Conservation (phyloP, 2,329 filamentous ascomycete species). For the Myriosclerotinia duriaeana region DNA sequence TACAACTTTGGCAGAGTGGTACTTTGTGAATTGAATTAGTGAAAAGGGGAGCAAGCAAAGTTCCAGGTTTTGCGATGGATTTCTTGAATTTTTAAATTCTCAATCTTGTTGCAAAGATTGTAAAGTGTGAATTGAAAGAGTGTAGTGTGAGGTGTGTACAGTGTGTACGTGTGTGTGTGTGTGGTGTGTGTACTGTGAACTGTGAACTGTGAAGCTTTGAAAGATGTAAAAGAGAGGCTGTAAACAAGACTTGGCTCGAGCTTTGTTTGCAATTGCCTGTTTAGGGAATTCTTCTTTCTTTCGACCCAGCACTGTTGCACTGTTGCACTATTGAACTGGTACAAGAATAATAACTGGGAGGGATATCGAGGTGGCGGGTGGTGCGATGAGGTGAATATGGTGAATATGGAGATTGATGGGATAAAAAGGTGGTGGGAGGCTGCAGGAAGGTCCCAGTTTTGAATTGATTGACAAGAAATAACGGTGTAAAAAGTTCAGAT, state of each 20-base stretch:
- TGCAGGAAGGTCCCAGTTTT: conserved; percentile 18
- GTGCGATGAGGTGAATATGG: conserved; percentile 1
- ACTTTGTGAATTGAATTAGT: background rate
- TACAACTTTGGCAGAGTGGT: background rate
- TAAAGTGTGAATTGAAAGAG: background rate
- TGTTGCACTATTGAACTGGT: too few relatives aligned
- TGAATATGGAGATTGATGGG: conserved; percentile 2
- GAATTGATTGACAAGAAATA: background rate
- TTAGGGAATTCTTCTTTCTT: conserved; percentile 9
- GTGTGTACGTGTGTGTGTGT: too few relatives aligned
- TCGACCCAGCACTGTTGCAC: too few relatives aligned
- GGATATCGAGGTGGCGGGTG: conserved; percentile 19
- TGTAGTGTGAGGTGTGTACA: background rate
- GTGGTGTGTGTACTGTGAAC: background rate
- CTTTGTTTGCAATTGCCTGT: conserved; percentile 21
- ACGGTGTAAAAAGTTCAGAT: too few relatives aligned
- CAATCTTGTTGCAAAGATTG: too few relatives aligned
- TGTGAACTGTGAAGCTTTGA: background rate
- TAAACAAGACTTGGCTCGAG: conserved; percentile 19
- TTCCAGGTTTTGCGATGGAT: background rate
- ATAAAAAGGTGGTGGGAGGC: conserved; percentile 1
- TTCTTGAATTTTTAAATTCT: too few relatives aligned
- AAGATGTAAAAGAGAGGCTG: background rate
- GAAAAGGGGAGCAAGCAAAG: background rate
- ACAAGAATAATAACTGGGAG: background rate